A percentile compares a stretch with the other conserved stretches of the same genome.
Evolutionary conservation across 1,284 basidiomycete genomes (phyloP).

Genomic region (Ustilago tritici): DNA sequence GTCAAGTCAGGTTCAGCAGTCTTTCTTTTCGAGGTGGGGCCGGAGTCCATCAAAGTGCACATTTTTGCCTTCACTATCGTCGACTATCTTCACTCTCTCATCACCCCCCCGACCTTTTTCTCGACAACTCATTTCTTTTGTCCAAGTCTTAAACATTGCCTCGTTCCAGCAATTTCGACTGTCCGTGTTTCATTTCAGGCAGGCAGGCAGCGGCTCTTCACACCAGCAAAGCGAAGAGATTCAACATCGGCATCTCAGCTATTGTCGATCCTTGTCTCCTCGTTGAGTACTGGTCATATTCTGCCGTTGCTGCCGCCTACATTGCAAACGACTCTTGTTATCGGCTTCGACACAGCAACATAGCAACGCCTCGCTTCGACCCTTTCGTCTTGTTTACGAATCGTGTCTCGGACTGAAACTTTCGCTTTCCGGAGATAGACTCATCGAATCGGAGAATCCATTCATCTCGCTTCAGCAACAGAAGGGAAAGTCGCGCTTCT

Average conservation of each 20-base stretch:
- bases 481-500: constrained; percentile 9
- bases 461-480: background rate
- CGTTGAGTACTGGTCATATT: constrained; percentile 3
- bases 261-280: constrained; percentile 1
- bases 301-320: constrained; percentile 12
- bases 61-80: constrained; percentile 1
- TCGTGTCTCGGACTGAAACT: background rate
- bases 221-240: constrained; percentile 3
- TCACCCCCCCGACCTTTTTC: constrained; percentile 2
- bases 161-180: constrained; percentile 12
- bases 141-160: constrained; percentile 8
- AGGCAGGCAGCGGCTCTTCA: constrained; percentile 14
- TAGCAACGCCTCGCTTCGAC: background rate
- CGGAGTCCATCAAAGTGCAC: constrained; percentile 20
- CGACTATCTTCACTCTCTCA: constrained; percentile 1
- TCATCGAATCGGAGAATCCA: constrained; percentile 18
- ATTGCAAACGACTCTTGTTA: background rate
- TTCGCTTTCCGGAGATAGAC: constrained; percentile 1
- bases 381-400: background rate
- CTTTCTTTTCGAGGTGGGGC: constrained; percentile 13
- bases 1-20: background rate
- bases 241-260: constrained; percentile 12
- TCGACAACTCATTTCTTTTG: constrained; percentile 13
- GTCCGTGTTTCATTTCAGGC: constrained; percentile 8
- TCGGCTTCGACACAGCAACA: constrained; percentile 9